Evolutionary conservation across 768 basidiomycete species (phyloP), one percentile per base, ranked within the genome.

Genomic region (Calocybe indica): DNA sequence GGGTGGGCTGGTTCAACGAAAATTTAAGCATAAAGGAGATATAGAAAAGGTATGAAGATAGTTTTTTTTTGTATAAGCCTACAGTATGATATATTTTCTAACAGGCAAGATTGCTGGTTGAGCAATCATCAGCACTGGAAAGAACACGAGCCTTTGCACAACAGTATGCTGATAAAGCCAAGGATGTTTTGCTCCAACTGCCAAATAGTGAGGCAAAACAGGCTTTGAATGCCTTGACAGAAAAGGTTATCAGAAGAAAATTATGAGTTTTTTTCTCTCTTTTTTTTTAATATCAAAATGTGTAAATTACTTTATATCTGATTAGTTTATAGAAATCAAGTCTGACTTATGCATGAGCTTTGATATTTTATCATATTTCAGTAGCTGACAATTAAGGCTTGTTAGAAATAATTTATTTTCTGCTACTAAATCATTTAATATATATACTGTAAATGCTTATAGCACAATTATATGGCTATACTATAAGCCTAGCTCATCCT

Each of bases 151-250:
- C 80, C 29, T 76, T 97, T 10, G 95, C 94, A 6, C 71, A 72
- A 32, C 70, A 73, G 15, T 92, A 96, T 62, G 88, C 88, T 0
- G 76, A 80, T 39, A 84, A 87, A 60, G 95, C 94, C 11, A 77
- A 79, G 33, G 80, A 85, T 50, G 80, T 85, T 10, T 70, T 96
- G 8, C 70, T 70, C 46, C 63, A 71, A 14, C 71, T 98, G 40
- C 94, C 94, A 1, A 82, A 86, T 52, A 92, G 89, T 58, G 85
- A 89, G 34, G 93, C 92, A 28, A 83, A 86, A 63, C 69, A 70
- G 28, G 88, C 85, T 8, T 64, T 98, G 48, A 83, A 86, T 55
- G 79, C 72, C 3, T 66, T 96, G 59, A 81, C 89, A 15, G 85
- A 85, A 54, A 76, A 82, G 39, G 89, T 94, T 2, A 76, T 89